These are phyloP conservation scores for Grammothele lineata DNA, from an alignment of 768 basidiomycete species.

Conservation along the genomic window DNA sequence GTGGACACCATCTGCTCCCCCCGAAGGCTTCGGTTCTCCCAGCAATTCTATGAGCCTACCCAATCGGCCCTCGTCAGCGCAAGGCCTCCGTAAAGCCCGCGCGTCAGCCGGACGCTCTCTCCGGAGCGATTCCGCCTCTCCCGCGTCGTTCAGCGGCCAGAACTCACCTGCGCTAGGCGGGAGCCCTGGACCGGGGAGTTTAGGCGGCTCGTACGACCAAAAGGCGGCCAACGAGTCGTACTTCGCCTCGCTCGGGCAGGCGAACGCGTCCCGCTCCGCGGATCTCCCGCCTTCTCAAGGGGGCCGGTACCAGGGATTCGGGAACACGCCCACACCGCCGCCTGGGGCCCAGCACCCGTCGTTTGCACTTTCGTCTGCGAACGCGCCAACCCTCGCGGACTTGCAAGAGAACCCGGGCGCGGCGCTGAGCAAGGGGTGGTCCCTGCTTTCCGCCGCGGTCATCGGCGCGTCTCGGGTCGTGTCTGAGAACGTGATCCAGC, in stretches of 20 bases:
- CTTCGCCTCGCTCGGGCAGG: constrained; percentile 77
- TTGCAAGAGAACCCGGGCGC: constrained; percentile 83
- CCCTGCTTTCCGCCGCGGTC: constrained; percentile 85
- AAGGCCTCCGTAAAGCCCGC: constrained; percentile 86
- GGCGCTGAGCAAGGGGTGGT: constrained; percentile 93
- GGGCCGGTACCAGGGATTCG: constrained; percentile 91
- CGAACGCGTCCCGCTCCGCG: constrained; percentile 74
- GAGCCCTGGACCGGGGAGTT: constrained; percentile 33
- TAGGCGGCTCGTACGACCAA: constrained; percentile 42
- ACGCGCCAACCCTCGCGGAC: constrained; percentile 74
- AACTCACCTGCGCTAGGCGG: constrained; percentile 27
- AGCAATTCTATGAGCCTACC: constrained; percentile 38
- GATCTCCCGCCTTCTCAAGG: constrained; percentile 91
- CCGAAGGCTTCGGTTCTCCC: constrained; percentile 38
- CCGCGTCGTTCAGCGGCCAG: constrained; percentile 43
- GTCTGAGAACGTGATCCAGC: constrained; percentile 86
- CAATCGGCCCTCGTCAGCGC: constrained; percentile 65
- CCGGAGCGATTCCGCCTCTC: constrained; percentile 55
- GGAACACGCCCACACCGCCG: constrained; percentile 70
- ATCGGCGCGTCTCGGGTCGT: constrained; percentile 75
- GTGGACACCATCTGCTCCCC: constrained; percentile 77
- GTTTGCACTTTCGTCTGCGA: constrained; percentile 69
- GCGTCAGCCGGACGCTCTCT: constrained; percentile 49
- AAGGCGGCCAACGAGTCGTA: constrained; percentile 83
- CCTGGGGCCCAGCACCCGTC: constrained; percentile 56